A percentile compares a stretch with the other conserved stretches of the same genome.
Evolutionary conservation across 1,284 basidiomycete species (phyloP).

Genomic region (Entoloma clypeatum): DNA sequence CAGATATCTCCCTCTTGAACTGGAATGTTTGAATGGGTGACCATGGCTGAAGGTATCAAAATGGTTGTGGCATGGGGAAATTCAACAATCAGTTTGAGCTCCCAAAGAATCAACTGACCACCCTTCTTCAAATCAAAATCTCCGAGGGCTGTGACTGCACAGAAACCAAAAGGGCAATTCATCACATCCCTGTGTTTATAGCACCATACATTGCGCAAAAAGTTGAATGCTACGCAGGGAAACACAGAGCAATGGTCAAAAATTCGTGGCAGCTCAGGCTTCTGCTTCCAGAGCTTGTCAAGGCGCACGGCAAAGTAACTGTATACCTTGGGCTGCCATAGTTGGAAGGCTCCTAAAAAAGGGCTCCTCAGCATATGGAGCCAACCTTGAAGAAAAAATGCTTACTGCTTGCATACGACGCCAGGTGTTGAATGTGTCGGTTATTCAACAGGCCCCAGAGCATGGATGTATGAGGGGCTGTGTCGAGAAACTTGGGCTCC

Average conservation of each 20-base stretch:
- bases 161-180: slow-evolving; percentile 12
- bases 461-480: too few species aligned
- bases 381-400: background rate
- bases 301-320: slow-evolving; percentile 6
- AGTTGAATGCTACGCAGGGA: slow-evolving; percentile 12
- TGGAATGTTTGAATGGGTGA: slow-evolving; percentile 17
- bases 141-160: slow-evolving; percentile 13
- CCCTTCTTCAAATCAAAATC: slow-evolving; percentile 9
- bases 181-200: slow-evolving; percentile 7
- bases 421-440: background rate
- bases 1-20: slow-evolving; percentile 10
- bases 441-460: background rate
- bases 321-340: slow-evolving; percentile 10
- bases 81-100: slow-evolving; percentile 14
- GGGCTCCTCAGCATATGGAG: background rate
- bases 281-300: slow-evolving; percentile 4
- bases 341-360: slow-evolving; percentile 3
- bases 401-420: slow-evolving; percentile 3
- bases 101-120: slow-evolving; percentile 14
- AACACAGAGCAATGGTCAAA: slow-evolving; percentile 13
- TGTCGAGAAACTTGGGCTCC: too few species aligned
- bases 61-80: slow-evolving; percentile 16
- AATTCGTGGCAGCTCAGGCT: slow-evolving; percentile 9
- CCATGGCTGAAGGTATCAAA: slow-evolving; percentile 17
- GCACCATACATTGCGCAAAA: slow-evolving; percentile 8